Evolutionary conservation across 23 red algal genomes (phyloP).

Genomic region (Cyanidium caldarium): DNA sequence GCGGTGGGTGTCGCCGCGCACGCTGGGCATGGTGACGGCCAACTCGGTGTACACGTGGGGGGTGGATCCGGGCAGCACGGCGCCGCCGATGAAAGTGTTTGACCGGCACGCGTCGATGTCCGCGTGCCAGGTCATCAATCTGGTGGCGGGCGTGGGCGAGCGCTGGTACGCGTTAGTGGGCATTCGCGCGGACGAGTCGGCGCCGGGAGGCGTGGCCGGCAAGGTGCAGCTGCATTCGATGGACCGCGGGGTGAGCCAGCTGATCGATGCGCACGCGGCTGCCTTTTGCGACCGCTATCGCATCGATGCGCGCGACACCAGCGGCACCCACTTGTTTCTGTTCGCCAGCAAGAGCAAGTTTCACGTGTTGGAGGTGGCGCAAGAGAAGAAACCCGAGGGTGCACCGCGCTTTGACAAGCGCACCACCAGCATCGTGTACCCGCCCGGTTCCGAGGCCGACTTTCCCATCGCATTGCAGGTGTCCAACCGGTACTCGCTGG

Average conservation of each 20-base stretch:
- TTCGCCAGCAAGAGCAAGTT: constrained; percentile 83
- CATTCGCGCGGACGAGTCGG: constrained; percentile 21
- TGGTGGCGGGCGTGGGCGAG: constrained; percentile 48
- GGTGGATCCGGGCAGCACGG: constrained; percentile 32
- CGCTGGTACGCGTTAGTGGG: constrained; percentile 91
- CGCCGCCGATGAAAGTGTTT: constrained; percentile 73
- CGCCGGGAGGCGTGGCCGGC: constrained; percentile 43
- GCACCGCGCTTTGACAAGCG: constrained; percentile 91
- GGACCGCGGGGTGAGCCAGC: constrained; percentile 68
- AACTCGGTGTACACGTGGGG: constrained; percentile 77
- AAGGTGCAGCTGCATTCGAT: constrained; percentile 81
- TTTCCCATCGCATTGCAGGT: constrained; percentile 70
- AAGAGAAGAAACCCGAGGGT: constrained; percentile 74
- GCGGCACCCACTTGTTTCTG: constrained; percentile 38
- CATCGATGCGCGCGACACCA: constrained; percentile 7
- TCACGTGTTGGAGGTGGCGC: constrained; percentile 83
- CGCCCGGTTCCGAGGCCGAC: constrained; percentile 50
- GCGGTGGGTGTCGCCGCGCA: constrained; percentile 77
- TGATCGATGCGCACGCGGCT: constrained; percentile 90
- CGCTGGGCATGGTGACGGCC: constrained; percentile 72
- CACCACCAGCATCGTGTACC: constrained; percentile 57
- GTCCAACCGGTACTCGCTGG: constrained; percentile 57
- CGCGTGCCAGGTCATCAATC: constrained; percentile 82
- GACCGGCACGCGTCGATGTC: constrained; percentile 62
- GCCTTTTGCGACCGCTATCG: constrained; percentile 37